Evolutionary conservation across 495 filamentous ascomycete genomes (phyloP).

Genomic region (Aspergillus indologenus): DNA sequence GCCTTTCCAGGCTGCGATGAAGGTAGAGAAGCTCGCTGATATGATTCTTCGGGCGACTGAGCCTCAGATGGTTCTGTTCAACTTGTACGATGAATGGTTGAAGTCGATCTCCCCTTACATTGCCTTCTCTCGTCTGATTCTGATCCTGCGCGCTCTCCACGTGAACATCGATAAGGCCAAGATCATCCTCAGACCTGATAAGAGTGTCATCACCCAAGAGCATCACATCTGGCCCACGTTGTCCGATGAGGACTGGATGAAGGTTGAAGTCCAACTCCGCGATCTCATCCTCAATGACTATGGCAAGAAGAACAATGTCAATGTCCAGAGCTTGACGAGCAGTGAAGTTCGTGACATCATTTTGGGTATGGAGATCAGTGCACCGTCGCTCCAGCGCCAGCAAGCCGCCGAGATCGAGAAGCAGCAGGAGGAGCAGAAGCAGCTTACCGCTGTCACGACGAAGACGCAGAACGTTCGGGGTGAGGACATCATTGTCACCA

Average conservation of each 20-base stretch:
- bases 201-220: conserved; percentile 96
- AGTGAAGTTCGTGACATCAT: conserved; percentile 99
- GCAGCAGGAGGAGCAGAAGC: conserved; percentile 94
- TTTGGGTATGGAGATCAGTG: conserved; percentile 98
- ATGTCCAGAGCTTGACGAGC: conserved; percentile 91
- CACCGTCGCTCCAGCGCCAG: conserved; percentile 96
- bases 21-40: conserved; percentile 97
- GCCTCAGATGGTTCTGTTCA: conserved; percentile 99
- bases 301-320: conserved; percentile 99
- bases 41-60: conserved; percentile 98
- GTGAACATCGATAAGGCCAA: conserved; percentile 99
- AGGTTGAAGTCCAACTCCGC: conserved; percentile 93
- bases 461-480: conserved; percentile 98
- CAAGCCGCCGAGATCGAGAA: conserved; percentile 99
- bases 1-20: conserved; percentile 99
- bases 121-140: conserved; percentile 91
- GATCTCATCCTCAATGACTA: conserved; percentile 98
- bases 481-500: conserved; percentile 97
- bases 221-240: conserved; percentile 98
- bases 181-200: conserved; percentile 93
- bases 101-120: conserved; percentile 99
- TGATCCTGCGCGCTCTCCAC: conserved; percentile 93
- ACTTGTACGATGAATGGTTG: conserved; percentile 98
- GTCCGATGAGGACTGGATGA: conserved; percentile 97
- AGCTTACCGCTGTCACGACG: conserved; percentile 95